Evolutionary conservation across 345 rosid species (phyloP), one percentile per base, ranked within the genome.

Genomic region (Tarenaya hassleriana): DNA sequence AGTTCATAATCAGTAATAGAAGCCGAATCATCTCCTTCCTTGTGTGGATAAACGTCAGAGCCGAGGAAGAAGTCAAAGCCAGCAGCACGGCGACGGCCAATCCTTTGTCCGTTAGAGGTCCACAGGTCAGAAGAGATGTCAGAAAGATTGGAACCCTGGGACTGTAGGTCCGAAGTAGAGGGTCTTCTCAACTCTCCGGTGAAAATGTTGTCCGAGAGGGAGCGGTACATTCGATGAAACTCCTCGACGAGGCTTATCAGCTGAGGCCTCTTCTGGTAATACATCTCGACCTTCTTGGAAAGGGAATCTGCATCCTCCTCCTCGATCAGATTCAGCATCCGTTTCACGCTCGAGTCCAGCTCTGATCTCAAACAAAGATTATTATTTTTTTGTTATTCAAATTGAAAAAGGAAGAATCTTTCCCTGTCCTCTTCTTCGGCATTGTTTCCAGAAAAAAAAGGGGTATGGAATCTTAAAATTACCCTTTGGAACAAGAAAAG

Each of bases 1-100:
- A 66, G 29, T 17, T 84, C 96, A 12, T 85, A 87, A 66, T 91
- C 95, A 0, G 87, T 66, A 46, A 69, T 18, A 14, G 82, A 80
- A 53, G 81, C 77, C 13, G 77, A 77, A 39, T 82, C 91, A 67
- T 85, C 83, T 55, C 79, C 86, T 64, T 77, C 90, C 70, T 72
- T 81, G 51, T 57, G n/a, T n/a, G n/a, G 73, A 52, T 68, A 62
- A 52, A 52, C 35, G 64, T 83, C 86, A 55, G 79, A 61, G 51
- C 95, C 90, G 35, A 71, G 79, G 50, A 83, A 83, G 72, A 71
- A 68, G 17, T 76, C 75, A 46, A 83, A 80, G 55, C 83, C 90
- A 45, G 82, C 83, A 68, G 84, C 83, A 55, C 75, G 81, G 4
- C 70, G 74, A 33, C 74, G 81, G 39, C 56, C 60, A 62, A 60